A percentile compares a stretch with the other conserved stretches of the same genome.
phyloP scores from a whole-genome alignment of 2,329 filamentous ascomycete species.

The Fusarium sublunatum region DNA sequence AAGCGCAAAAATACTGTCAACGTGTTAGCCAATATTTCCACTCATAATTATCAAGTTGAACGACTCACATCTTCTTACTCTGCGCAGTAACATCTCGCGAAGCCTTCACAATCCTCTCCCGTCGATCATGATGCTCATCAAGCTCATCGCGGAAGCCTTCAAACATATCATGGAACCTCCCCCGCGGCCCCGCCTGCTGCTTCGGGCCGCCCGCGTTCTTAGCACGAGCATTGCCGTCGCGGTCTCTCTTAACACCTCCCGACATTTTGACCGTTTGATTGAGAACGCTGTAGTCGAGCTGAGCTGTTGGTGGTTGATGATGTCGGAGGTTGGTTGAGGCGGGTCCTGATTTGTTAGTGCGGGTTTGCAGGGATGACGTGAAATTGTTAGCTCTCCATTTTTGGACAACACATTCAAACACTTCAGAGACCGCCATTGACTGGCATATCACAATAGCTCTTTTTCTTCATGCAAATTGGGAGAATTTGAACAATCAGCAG shows the following conservation, averaged over 20 bases:
- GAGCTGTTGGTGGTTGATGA: slow-evolving; percentile 28
- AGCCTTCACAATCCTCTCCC: slow-evolving; percentile 89
- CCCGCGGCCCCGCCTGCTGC: slow-evolving; percentile 50
- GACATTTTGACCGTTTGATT: slow-evolving; percentile 16
- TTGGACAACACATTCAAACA: slow-evolving; percentile 26
- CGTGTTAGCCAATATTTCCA: slow-evolving; percentile 7
- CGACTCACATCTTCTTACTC: slow-evolving; percentile 92
- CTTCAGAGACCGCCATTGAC: slow-evolving; percentile 20
- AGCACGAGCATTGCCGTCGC: slow-evolving; percentile 60
- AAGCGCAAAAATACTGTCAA: slow-evolving; percentile 52
- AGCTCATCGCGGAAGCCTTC: slow-evolving; percentile 86
- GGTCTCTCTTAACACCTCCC: slow-evolving; percentile 37
- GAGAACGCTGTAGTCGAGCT: background rate
- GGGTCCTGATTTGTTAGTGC: slow-evolving; percentile 37
- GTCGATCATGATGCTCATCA: slow-evolving; percentile 92
- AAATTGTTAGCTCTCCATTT: slow-evolving; percentile 41
- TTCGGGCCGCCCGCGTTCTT: slow-evolving; percentile 49
- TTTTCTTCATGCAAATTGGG: background rate
- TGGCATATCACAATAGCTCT: slow-evolving; percentile 22
- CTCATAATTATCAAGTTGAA: rapidly evolving
- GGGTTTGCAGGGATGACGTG: slow-evolving; percentile 38
- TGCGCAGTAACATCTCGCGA: slow-evolving; percentile 92
- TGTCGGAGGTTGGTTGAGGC: slow-evolving; percentile 37
- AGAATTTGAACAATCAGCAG: background rate
- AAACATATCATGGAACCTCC: slow-evolving; percentile 78